A percentile compares a stretch with the other conserved stretches of the same genome.
Evolutionary conservation across 768 basidiomycete genomes (phyloP).

Genomic region (Stropharia rugosoannulata): DNA sequence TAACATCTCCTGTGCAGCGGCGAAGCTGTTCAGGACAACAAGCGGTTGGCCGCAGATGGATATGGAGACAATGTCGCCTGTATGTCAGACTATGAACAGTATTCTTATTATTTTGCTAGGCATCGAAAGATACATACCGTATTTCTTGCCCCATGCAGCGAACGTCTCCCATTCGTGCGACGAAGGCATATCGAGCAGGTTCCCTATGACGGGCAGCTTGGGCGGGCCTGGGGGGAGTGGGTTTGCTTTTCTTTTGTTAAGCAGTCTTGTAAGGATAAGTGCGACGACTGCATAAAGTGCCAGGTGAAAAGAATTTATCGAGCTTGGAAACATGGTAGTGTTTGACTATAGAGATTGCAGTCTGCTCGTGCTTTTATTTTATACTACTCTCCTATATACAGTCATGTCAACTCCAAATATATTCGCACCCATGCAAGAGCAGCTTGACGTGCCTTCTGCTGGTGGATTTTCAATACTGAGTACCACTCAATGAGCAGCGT

Average conservation of each 20-base stretch:
- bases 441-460: too few species aligned
- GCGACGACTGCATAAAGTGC: neutral
- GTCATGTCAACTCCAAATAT: too few species aligned
- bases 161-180: slow-evolving; percentile 23
- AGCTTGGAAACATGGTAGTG: too few species aligned
- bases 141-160: slow-evolving; percentile 20
- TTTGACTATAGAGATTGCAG: too few species aligned
- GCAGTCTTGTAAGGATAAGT: slow-evolving; percentile 10
- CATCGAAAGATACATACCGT: slow-evolving; percentile 15
- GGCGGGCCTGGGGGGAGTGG: slow-evolving; percentile 23
- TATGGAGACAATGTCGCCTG: slow-evolving; percentile 25
- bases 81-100: neutral
- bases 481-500: too few species aligned
- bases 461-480: too few species aligned
- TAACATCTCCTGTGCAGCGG: slow-evolving; percentile 22
- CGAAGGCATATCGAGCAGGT: slow-evolving; percentile 22
- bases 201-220: slow-evolving; percentile 18
- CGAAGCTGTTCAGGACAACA: slow-evolving; percentile 24
- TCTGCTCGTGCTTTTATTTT: too few species aligned
- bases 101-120: neutral
- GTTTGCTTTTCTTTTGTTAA: slow-evolving; percentile 8
- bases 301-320: too few species aligned
- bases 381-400: too few species aligned
- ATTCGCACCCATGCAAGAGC: too few species aligned
- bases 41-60: slow-evolving; percentile 24